Conservation (phyloP, 345 rosid species). For the Salix dunnii region DNA sequence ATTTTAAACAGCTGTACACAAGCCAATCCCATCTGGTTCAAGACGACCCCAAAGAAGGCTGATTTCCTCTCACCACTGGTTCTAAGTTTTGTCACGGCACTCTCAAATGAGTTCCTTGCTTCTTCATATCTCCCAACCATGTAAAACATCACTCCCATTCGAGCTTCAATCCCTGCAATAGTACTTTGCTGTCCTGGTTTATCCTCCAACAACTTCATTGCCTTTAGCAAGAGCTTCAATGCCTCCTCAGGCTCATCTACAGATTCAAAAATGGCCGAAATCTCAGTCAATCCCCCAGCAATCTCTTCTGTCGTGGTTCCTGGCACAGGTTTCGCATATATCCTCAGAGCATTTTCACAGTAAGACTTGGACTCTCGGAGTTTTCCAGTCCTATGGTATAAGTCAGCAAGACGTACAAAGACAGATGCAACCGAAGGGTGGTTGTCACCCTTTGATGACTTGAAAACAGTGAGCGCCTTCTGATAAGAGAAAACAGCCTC, state of each 20-base stretch:
- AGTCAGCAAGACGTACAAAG: constrained; percentile 90
- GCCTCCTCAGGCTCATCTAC: constrained; percentile 99
- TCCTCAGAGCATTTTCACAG: constrained; percentile 88
- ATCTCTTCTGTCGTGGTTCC: constrained; percentile 92
- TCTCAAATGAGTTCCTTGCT: constrained; percentile 78
- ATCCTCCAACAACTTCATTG: constrained; percentile 90
- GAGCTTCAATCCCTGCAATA: constrained; percentile 92
- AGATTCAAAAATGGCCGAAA: constrained; percentile 95
- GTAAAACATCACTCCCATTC: constrained; percentile 98
- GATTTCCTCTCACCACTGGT: constrained; percentile 92
- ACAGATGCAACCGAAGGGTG: constrained; percentile 93
- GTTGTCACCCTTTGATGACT: constrained; percentile 91
- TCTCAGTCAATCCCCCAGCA: constrained; percentile 83
- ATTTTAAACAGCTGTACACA: constrained; percentile 96
- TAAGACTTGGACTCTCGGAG: constrained; percentile 91
- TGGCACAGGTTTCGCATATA: constrained; percentile 89
- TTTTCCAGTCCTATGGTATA: constrained; percentile 94
- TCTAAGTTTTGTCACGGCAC: constrained; percentile 77
- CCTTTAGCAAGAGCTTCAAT: constrained; percentile 82
- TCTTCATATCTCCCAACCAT: constrained; percentile 86
- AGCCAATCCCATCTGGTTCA: constrained; percentile 99
- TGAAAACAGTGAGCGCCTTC: constrained; percentile 96
- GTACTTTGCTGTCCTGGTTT: constrained; percentile 98
- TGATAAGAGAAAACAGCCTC: constrained; percentile 97
- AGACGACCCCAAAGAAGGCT: constrained; percentile 88